Evolutionary conservation across 106 monocot species (phyloP), one percentile per base, ranked within the genome.

Genomic region (Platanthera guangdongensis): DNA sequence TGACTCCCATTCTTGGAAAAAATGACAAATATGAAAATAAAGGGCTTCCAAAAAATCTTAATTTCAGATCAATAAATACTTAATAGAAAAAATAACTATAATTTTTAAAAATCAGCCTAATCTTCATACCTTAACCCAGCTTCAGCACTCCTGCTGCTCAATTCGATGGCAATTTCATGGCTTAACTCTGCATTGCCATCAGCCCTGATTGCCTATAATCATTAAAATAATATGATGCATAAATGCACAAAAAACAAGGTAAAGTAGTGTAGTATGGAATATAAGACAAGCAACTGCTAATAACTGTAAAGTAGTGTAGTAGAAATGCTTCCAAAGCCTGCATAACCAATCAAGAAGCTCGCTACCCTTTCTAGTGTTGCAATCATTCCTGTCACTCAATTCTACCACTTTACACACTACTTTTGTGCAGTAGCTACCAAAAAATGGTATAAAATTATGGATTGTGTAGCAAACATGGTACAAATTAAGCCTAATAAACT

Each of bases 111-210:
- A 39, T 30, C 32, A 10, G 65, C 32, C 12, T 19, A 75, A 55
- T 69, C 11, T 65, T 80, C 55, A 63, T 83, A 91, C 94, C 94
- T 91, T 78, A 94, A 86, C 67, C 94, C 91, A 81, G 87, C 80
- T 19, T 80, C 83, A 63, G 85, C 74, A 81, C 94, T 94, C 59
- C 80, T 84, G 46, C 80, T 83, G 72, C 91, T 85, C n/a, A 94
- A 83, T 70, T 94, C 94, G 55, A 82, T 50, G 12, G 87, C 85
- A 74, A 94, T 87, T 87, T 91, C 94, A 79, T 94, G 83, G 73
- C 89, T 87, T 21, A 94, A 65, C 73, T 94, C 18, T 75, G 89
- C 83, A 86, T 87, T 82, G 18, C 86, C 86, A 84, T 94, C 94
- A 76, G 87, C 83, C 73, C 94, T 81, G 46, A 89, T 77, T 71